These are phyloP conservation scores for Holtermannia corniformis DNA, from an alignment of 768 basidiomycete species.

Conservation along the genomic window DNA sequence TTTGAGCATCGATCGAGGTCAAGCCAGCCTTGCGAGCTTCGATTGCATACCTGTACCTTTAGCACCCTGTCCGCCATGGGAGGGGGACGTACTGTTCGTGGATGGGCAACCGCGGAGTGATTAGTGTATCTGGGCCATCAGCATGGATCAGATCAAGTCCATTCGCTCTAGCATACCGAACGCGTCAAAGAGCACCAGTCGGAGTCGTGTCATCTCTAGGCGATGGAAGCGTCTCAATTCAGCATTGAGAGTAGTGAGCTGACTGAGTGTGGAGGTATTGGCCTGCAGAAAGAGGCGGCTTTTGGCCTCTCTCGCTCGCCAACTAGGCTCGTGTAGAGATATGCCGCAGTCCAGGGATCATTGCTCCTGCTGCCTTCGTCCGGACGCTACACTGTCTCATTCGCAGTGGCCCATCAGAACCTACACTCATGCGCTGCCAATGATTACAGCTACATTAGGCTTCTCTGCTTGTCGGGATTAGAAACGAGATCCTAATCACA, in stretches of 20 bases:
- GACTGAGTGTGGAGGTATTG: neutral
- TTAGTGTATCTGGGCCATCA: slow-evolving; percentile 34
- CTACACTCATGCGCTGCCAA: too few species aligned
- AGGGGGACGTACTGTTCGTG: slow-evolving; percentile 28
- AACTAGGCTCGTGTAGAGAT: too few species aligned
- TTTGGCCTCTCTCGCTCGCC: too few species aligned
- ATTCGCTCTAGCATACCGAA: slow-evolving; percentile 23
- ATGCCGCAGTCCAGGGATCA: too few species aligned
- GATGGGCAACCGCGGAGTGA: slow-evolving; percentile 33
- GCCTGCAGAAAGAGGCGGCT: too few species aligned
- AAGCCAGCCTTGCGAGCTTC: slow-evolving; percentile 31
- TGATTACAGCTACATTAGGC: too few species aligned
- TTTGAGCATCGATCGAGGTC: slow-evolving; percentile 12
- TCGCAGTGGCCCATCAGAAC: too few species aligned
- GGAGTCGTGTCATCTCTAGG: slow-evolving; percentile 12
- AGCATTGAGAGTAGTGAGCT: too few species aligned
- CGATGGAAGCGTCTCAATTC: neutral
- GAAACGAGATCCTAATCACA: too few species aligned
- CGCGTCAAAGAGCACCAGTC: slow-evolving; percentile 38
- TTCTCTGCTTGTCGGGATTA: too few species aligned
- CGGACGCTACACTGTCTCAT: too few species aligned
- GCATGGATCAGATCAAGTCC: neutral
- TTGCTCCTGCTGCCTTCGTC: too few species aligned
- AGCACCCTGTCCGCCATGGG: neutral
- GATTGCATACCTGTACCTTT: slow-evolving; percentile 25